These are phyloP conservation scores for Kwoniella heveanensis DNA, from an alignment of 768 basidiomycete genomes.

Conservation along the genomic window DNA sequence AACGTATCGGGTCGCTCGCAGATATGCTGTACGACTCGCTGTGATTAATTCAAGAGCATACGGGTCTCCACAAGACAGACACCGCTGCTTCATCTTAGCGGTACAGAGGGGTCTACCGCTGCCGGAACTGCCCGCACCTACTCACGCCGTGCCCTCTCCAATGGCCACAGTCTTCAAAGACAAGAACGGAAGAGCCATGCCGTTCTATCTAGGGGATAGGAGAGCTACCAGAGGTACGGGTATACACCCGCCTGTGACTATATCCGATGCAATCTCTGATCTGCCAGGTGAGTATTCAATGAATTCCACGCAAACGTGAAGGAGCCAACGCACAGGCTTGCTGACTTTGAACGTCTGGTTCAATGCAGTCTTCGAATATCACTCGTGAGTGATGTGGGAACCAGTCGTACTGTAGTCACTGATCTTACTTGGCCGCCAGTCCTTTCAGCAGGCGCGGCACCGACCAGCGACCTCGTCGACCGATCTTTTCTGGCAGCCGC, in stretches of 20 bases:
- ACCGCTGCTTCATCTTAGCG: constrained; percentile 30
- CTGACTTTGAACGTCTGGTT: too few species aligned
- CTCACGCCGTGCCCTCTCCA: constrained; percentile 30
- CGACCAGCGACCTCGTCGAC: neutral
- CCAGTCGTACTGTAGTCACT: too few species aligned
- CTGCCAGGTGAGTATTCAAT: constrained; percentile 38
- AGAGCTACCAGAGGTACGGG: constrained; percentile 33
- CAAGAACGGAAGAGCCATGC: constrained; percentile 1
- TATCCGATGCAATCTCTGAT: constrained; percentile 33
- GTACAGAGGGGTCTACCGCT: constrained; percentile 26
- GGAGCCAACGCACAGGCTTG: too few species aligned
- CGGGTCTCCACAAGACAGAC: constrained; percentile 39
- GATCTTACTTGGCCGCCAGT: neutral
- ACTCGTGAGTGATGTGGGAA: constrained; percentile 23
- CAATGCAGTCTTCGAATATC: constrained; percentile 11
- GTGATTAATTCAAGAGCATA: constrained; percentile 30
- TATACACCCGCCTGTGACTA: constrained; percentile 27
- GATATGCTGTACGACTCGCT: constrained; percentile 33
- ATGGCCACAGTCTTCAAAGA: constrained; percentile 18
- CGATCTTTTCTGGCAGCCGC: neutral
- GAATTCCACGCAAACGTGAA: too few species aligned
- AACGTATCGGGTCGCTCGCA: too few species aligned
- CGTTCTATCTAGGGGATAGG: constrained; percentile 16
- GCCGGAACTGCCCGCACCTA: constrained; percentile 30
- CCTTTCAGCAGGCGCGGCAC: neutral